A percentile compares a stretch with the other conserved stretches of the same genome.
Evolutionary conservation across 2,329 filamentous ascomycete genomes (phyloP).

Genomic region (Furcasterigmium furcatum): DNA sequence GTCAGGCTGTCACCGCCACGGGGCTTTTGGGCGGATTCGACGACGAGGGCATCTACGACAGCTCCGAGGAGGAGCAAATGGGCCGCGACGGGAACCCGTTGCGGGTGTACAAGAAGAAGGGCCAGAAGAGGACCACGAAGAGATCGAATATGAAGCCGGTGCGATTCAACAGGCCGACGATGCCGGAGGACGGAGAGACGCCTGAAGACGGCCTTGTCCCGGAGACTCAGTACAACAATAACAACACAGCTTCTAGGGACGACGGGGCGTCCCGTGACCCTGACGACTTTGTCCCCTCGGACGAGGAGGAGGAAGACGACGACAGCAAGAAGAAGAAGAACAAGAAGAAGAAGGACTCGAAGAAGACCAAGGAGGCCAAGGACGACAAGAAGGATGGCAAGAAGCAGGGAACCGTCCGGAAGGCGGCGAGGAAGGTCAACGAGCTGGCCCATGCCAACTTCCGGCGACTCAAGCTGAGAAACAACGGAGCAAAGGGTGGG

Average conservation of each 20-base stretch:
- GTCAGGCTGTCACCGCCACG: slow-evolving; percentile 25
- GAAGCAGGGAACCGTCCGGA: slow-evolving; percentile 44
- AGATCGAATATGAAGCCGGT: slow-evolving; percentile 61
- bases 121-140: slow-evolving; percentile 74
- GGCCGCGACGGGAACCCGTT: slow-evolving; percentile 57
- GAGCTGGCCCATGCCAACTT: slow-evolving; percentile 65
- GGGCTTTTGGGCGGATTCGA: slow-evolving; percentile 59
- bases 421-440: slow-evolving; percentile 57
- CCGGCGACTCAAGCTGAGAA: slow-evolving; percentile 61
- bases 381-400: slow-evolving; percentile 17
- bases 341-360: slow-evolving; percentile 21
- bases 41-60: slow-evolving; percentile 58
- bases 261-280: slow-evolving; percentile 17
- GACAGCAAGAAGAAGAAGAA: slow-evolving; percentile 17
- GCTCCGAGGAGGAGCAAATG: slow-evolving; percentile 44
- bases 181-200: slow-evolving; percentile 21
- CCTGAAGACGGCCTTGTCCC: slow-evolving; percentile 31
- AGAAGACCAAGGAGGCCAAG: slow-evolving; percentile 20
- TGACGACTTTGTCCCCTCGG: slow-evolving; percentile 32
- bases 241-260: slow-evolving; percentile 15
- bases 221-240: slow-evolving; percentile 30
- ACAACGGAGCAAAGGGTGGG: slow-evolving; percentile 60
- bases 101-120: slow-evolving; percentile 76
- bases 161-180: slow-evolving; percentile 41
- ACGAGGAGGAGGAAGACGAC: slow-evolving; percentile 25